Evolutionary conservation across 768 basidiomycete genomes (phyloP), one percentile per base, ranked within the genome.

Genomic region (Tephrocybe sp.): DNA sequence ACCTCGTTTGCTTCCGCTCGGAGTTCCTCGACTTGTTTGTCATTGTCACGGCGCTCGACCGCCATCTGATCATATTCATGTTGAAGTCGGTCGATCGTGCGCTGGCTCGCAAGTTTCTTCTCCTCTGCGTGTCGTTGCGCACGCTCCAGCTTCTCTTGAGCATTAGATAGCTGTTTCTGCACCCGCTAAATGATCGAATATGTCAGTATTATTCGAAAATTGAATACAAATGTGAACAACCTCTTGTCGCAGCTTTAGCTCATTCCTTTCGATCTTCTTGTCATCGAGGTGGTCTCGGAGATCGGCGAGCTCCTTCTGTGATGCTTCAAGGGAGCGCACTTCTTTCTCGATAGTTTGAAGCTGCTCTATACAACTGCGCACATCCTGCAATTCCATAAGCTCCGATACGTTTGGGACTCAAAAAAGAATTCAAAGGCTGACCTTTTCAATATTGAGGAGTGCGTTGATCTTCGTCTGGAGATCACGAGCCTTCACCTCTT

Each of bases 41-140:
- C 89, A 48, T 89, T 90, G 47, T 89, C 86, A 39, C 83, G 71
- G 42, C 91, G 74, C 60, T 89, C 89, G 13, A 80, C 56, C 15
- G 77, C 79, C 87, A 91, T 91, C 54, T 84, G 76, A 39, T 87
- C 82, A 62, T 89, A 91, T 66, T 93, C 88, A 30, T 69, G 75
- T 61, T 91, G 83, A 16, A 95, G 72, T 11, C 82, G 77, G 43
- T 87, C 84, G 48, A 94, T 84, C 6, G 83, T 86, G 52, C 80
- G 75, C 53, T 86, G 83, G 57, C 82, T 86, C n/a, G 83, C 77
- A 11, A 74, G 59, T 47, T 86, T 83, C 64, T 88, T 88, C 49
- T 94, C 91, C 64, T 89, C 87, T 5, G 85, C 84, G 54, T 88
- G 86, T 52, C 79, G 76, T 60, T 89, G 84, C 0, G 88, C 86